Conservation (phyloP, 2,329 filamentous ascomycete species). For the Cladorrhinum sp. region DNA sequence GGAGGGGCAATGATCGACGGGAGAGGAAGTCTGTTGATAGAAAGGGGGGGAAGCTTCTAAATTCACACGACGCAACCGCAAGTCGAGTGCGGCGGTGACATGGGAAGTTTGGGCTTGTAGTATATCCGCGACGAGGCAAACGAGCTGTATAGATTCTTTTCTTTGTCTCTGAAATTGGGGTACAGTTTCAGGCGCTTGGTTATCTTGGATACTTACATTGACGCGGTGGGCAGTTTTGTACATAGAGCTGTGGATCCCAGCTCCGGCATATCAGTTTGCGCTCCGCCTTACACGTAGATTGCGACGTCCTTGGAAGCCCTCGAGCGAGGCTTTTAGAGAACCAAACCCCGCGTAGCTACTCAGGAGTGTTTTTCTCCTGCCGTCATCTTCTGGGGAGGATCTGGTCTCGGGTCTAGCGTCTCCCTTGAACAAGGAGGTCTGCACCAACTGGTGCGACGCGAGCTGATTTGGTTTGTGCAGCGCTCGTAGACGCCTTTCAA, state of each 20-base stretch:
- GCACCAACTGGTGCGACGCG: neutral
- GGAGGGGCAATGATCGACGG: neutral
- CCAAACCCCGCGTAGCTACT: no score
- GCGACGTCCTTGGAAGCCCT: no score
- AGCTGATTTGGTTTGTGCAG: neutral
- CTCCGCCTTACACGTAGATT: no score
- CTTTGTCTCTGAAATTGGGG: slow-evolving; percentile 11
- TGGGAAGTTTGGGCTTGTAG: slow-evolving; percentile 21
- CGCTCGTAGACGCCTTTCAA: neutral
- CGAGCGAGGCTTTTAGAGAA: no score
- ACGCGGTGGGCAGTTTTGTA: neutral
- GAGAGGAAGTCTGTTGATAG: neutral
- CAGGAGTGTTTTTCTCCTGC: no score
- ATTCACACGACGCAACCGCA: neutral
- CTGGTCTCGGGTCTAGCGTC: no score
- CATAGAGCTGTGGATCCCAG: neutral
- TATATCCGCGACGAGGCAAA: slow-evolving; percentile 20
- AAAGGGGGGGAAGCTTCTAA: slow-evolving; percentile 1
- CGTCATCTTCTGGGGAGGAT: no score
- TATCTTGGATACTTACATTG: neutral
- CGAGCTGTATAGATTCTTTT: slow-evolving; percentile 27
- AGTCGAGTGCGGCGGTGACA: neutral
- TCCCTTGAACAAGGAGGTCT: neutral
- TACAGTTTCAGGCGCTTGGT: neutral
- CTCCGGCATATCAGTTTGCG: neutral